Conservation (phyloP, 2,329 filamentous ascomycete genomes). For the Colletotrichum cuscutae region DNA sequence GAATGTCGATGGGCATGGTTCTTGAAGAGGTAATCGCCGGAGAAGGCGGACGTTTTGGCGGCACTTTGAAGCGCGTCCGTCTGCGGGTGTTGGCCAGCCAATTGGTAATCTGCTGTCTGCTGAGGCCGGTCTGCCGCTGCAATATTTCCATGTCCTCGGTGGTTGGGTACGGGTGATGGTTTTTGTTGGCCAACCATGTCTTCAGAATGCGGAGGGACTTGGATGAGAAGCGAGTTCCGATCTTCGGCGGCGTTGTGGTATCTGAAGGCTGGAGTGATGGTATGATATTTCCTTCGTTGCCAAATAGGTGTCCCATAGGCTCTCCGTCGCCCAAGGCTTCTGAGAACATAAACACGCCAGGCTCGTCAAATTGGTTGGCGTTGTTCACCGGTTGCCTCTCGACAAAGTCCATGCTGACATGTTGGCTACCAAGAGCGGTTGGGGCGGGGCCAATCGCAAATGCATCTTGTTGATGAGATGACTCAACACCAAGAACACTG, state of each 20-base stretch:
- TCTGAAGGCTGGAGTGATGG: neutral
- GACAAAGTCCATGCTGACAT: neutral
- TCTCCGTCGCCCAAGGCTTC: neutral
- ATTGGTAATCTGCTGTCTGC: slow-evolving; percentile 31
- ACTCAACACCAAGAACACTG: no score
- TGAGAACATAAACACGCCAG: neutral
- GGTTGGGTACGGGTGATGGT: slow-evolving; percentile 19
- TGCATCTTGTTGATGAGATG: neutral
- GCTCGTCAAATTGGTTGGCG: neutral
- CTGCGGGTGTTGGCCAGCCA: slow-evolving; percentile 32
- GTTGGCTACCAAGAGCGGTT: neutral
- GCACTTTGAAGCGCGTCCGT: slow-evolving; percentile 16
- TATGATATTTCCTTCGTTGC: neutral
- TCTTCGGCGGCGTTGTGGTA: slow-evolving; percentile 30
- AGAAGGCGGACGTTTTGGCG: slow-evolving; percentile 23
- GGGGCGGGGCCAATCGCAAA: neutral
- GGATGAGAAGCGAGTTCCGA: slow-evolving; percentile 39
- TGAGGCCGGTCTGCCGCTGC: slow-evolving; percentile 23
- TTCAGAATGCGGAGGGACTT: slow-evolving; percentile 36
- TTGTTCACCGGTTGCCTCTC: neutral
- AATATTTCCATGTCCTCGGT: slow-evolving; percentile 25
- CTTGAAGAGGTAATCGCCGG: slow-evolving; percentile 17
- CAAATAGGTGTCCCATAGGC: neutral
- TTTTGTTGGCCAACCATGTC: slow-evolving; percentile 34
- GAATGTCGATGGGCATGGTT: slow-evolving; percentile 8